Conservation (phyloP, 2,329 filamentous ascomycete species). For the Beauveria australis region DNA sequence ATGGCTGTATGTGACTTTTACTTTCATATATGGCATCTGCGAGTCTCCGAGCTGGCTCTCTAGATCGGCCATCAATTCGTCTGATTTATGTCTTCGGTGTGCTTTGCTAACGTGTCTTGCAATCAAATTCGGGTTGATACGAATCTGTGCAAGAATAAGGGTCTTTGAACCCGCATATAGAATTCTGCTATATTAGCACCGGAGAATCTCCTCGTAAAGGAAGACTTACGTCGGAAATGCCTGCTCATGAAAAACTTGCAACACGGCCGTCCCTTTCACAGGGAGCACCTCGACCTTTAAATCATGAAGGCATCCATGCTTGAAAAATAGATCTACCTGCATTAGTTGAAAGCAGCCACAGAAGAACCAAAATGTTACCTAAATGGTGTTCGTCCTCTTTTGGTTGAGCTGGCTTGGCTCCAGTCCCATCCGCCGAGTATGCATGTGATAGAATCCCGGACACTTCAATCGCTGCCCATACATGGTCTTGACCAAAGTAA, state of each 20-base stretch:
- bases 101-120: background rate
- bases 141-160: conserved; percentile 41
- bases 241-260: conserved; percentile 40
- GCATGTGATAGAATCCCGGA: conserved; percentile 13
- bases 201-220: background rate
- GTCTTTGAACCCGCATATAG: conserved; percentile 35
- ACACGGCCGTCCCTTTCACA: conserved; percentile 29
- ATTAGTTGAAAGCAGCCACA: background rate
- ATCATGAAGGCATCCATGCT: conserved; percentile 42
- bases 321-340: conserved; percentile 25
- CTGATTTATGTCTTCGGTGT: conserved; percentile 34
- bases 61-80: conserved; percentile 50
- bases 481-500: conserved; percentile 7
- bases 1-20: conserved; percentile 47
- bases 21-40: conserved; percentile 39
- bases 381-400: conserved; percentile 7
- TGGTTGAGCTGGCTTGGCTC: background rate
- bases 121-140: conserved; percentile 19
- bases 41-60: conserved; percentile 46
- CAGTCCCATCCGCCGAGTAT: conserved; percentile 9
- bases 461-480: conserved; percentile 16
- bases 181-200: conserved; percentile 22
- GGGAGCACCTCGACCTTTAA: conserved; percentile 39
- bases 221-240: conserved; percentile 32
- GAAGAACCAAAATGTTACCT: background rate